phyloP scores from a whole-genome alignment of 2,329 filamentous ascomycete genomes.

The Alternaria solani region DNA sequence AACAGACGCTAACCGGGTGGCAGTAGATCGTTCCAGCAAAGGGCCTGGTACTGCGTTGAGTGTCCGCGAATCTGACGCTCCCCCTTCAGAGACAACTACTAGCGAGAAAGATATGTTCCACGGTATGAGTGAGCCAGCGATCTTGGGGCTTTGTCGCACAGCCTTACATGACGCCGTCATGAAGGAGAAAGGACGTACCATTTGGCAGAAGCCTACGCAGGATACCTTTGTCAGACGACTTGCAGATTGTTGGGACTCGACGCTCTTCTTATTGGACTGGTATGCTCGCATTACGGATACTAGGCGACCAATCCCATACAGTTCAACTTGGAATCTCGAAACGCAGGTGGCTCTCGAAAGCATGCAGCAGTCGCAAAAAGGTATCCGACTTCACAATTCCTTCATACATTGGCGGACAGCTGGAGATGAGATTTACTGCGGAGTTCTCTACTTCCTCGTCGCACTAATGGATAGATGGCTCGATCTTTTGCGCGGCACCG shows the following conservation, averaged over 20 bases:
- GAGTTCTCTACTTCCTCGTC: slow-evolving; percentile 63
- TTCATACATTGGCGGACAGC: slow-evolving; percentile 68
- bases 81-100: slow-evolving; percentile 42
- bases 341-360: slow-evolving; percentile 63
- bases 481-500: slow-evolving; percentile 56
- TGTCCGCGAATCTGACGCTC: slow-evolving; percentile 36
- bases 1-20: slow-evolving; percentile 2
- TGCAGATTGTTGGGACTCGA: slow-evolving; percentile 61
- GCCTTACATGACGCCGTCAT: slow-evolving; percentile 57
- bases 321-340: slow-evolving; percentile 66
- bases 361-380: slow-evolving; percentile 62
- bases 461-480: slow-evolving; percentile 66
- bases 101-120: slow-evolving; percentile 51
- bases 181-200: slow-evolving; percentile 54
- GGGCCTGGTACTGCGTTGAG: slow-evolving; percentile 32
- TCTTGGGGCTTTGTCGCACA: slow-evolving; percentile 58
- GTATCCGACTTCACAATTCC: slow-evolving; percentile 63
- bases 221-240: slow-evolving; percentile 61
- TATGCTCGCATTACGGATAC: slow-evolving; percentile 60
- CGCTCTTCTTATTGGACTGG: slow-evolving; percentile 64
- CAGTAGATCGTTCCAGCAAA: slow-evolving; percentile 32
- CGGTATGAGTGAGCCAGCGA: slow-evolving; percentile 58
- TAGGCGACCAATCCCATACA: slow-evolving; percentile 62
- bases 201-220: slow-evolving; percentile 54
- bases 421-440: slow-evolving; percentile 63